Base-by-base conservation (phyloP, 1,284 basidiomycete genomes). In the Takashimella koratensis region DNA sequence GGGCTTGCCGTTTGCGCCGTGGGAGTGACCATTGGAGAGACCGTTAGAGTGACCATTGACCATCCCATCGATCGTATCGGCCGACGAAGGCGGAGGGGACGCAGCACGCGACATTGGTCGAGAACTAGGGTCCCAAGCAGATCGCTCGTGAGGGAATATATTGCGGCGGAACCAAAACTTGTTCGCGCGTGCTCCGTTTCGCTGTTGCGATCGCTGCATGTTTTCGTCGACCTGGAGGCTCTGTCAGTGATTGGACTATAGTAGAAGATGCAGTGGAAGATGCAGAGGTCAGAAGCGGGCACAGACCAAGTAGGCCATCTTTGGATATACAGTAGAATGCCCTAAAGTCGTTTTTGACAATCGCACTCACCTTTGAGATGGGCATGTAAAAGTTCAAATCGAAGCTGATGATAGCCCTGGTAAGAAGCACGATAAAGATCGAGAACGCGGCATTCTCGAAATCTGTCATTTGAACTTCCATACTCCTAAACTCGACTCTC, bases 391-490 rank as follows among this genome's bases (percentile, higher is more conserved):
- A 88, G 76, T 98, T 97, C 56, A 98, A 79, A 55, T 89, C 87
- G 75, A 92, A 93, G 62, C 81, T 84, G 58, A 98, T 81, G 62
- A 99, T 96, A 0, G 94, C 94, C 43, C 95, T 83, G 0, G 95
- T 93, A 6, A 99, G 80, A 26, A 99, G 83, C 5, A 98, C 92
- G 57, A 96, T 83, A 73, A 98, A 98, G 43, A 98, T 84, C 25
- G 90, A 85, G 71, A 93, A 97, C 1, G 96, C 94, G 0, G 96
- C 96, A 72, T 98, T 99, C 79, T 98, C 96, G 72, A 94, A 99
- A 77, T 98, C 96, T 20, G 96, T 98, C 67, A 96, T 83, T 73
- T 98, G 96, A 2, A 98, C 91, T 75, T 99, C 96, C 96, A 98
- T 98, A 66, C 88, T 90, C 47, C 96, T 82, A 78, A 99, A 98